phyloP scores from a whole-genome alignment of 2,329 filamentous ascomycete genomes.

The Didymella pomorum region DNA sequence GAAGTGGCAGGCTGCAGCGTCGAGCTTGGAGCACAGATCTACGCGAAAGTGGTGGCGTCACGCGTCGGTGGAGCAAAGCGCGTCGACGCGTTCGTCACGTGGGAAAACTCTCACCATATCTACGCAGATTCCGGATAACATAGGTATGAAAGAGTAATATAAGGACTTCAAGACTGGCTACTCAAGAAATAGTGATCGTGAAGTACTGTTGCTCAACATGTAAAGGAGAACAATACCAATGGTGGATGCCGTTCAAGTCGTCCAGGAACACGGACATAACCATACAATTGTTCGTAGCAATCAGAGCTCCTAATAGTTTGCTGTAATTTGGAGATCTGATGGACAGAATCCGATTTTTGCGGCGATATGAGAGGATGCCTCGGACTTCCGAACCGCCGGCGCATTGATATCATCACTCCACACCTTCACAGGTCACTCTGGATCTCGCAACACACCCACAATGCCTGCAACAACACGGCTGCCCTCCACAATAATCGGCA shows the following conservation, averaged over 20 bases:
- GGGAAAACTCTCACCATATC: neutral
- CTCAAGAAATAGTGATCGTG: neutral
- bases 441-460: conserved; percentile 21
- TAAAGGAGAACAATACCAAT: neutral
- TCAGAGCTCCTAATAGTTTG: too few species aligned
- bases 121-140: neutral
- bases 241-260: neutral
- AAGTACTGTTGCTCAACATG: neutral
- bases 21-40: neutral
- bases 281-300: too few species aligned
- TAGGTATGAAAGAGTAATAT: too few species aligned
- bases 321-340: too few species aligned
- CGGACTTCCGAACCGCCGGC: neutral
- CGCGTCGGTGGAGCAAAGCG: conserved; percentile 9
- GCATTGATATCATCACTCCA: conserved; percentile 22
- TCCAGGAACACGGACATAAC: too few species aligned
- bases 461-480: conserved; percentile 44
- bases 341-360: too few species aligned
- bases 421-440: conserved; percentile 24
- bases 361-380: neutral
- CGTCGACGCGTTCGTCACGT: conserved; percentile 20
- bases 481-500: conserved; percentile 34
- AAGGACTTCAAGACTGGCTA: neutral
- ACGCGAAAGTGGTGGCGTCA: conserved; percentile 20
- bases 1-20: conserved; percentile 1